Evolutionary conservation across 1,284 basidiomycete species (phyloP), one percentile per base, ranked within the genome.

Genomic region (Coniophora puteana): DNA sequence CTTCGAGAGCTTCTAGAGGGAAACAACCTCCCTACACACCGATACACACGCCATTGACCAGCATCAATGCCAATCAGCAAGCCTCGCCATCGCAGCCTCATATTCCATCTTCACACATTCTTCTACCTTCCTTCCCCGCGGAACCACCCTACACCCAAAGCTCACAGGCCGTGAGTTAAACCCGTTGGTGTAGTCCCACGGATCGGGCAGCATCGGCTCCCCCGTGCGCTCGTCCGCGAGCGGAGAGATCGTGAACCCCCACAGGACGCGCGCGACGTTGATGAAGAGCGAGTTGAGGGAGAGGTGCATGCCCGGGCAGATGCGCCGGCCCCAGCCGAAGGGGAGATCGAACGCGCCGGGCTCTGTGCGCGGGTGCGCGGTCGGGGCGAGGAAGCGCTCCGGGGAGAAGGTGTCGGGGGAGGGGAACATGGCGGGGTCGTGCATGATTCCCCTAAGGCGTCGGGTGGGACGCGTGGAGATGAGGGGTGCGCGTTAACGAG

Each of bases 261-360:
- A 72, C 3, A 69, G 51, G 4, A 73, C 58, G 4, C 67, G 57
- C 1, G 68, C 56, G 13, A 71, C 52, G 45, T 65, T 62, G 46
- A 75, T 68, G 45, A 66, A 69, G 10, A 71, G 35, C 3, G 68
- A 69, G 48, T 71, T 69, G 21, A 52, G 53, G 2, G 66, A 72
- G n/a, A 74, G 58, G 41, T 73, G 65, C 61, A 66, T 63, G 1
- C 72, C 70, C 1, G 70, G 68, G 22, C 71, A 75, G 12, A 72
- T 64, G 14, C 72, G 57, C 10, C 71, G 52, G 16, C 71, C 71
- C 37, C 71, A 73, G 1, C 71, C 71, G 45, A 73, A 74, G 10
- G 68, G 67, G 26, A 73, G 64, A 8, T 70, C 66, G 45, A 71
- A 71, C 17, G 61, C 55, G n/a, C n/a, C n/a, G n/a, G n/a, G n/a